Evolutionary conservation across 2,329 filamentous ascomycete genomes (phyloP).

Genomic region (Neurospora sp.): DNA sequence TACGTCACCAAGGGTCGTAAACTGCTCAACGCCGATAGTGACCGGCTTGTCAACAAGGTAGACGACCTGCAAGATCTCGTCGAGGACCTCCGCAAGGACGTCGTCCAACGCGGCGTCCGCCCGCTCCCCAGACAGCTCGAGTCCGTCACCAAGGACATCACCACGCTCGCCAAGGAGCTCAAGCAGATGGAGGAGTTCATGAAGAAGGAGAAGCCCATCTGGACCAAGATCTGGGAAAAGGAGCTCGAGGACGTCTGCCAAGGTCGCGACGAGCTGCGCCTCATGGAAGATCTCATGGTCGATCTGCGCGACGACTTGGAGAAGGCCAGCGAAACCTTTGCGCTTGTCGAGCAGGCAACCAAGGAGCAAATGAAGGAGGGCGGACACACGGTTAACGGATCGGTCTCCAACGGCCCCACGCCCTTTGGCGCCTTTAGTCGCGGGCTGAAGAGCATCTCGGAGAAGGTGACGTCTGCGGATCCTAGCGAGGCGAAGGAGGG

Average conservation of each 20-base stretch:
- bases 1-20: constrained; percentile 86
- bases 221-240: constrained; percentile 99
- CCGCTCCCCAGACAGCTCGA: constrained; percentile 87
- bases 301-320: constrained; percentile 92
- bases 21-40: constrained; percentile 74
- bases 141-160: constrained; percentile 78
- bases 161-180: constrained; percentile 69
- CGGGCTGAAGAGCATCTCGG: constrained; percentile 43
- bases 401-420: constrained; percentile 24
- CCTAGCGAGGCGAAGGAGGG: constrained; percentile 80
- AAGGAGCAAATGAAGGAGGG: constrained; percentile 87
- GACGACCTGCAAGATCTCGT: constrained; percentile 96
- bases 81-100: constrained; percentile 94
- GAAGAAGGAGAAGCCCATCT: constrained; percentile 83
- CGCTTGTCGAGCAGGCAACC: constrained; percentile 93
- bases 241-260: constrained; percentile 93
- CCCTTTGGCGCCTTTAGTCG: constrained; percentile 32
- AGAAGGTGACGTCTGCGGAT: constrained; percentile 39
- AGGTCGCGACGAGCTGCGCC: constrained; percentile 84
- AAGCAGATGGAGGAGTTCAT: constrained; percentile 93
- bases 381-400: constrained; percentile 35
- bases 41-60: constrained; percentile 81
- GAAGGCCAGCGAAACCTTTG: constrained; percentile 87
- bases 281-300: constrained; percentile 90
- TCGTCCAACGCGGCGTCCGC: constrained; percentile 83